Percentiles rank a stretch among this genome's conserved stretches.
These are phyloP conservation scores for Phialophora expanda DNA, from an alignment of 2,329 filamentous ascomycete species.

Conservation along the genomic window DNA sequence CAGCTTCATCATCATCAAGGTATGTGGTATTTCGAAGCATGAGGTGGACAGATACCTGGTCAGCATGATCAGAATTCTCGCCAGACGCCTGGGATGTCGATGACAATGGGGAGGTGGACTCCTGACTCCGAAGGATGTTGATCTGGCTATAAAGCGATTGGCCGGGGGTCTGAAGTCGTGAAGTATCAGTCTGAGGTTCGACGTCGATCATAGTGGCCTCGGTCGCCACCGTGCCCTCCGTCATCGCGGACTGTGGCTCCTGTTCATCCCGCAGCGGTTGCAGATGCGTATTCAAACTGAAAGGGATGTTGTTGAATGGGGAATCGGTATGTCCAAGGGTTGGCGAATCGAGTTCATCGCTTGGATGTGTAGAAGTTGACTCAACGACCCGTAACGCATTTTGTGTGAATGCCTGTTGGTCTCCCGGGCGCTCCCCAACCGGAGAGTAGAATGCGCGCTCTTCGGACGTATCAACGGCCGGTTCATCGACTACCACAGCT, in stretches of 20 bases:
- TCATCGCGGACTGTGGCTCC: slow-evolving; percentile 56
- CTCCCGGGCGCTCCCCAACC: slow-evolving; percentile 21
- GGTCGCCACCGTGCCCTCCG: slow-evolving; percentile 65
- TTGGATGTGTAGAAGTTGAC: slow-evolving; percentile 11
- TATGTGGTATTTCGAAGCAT: slow-evolving; percentile 58
- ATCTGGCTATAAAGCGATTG: slow-evolving; percentile 56
- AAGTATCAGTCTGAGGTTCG: slow-evolving; percentile 70
- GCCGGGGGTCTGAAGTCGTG: slow-evolving; percentile 43
- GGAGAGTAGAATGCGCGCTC: slow-evolving; percentile 30
- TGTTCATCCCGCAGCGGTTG: slow-evolving; percentile 20
- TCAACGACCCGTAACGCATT: slow-evolving; percentile 37
- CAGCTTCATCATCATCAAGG: slow-evolving; percentile 46
- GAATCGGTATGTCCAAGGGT: slow-evolving; percentile 52
- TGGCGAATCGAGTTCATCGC: slow-evolving; percentile 49
- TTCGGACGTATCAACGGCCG: slow-evolving; percentile 23
- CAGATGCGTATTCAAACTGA: slow-evolving; percentile 35
- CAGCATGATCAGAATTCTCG: slow-evolving; percentile 54
- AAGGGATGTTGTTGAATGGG: slow-evolving; percentile 26
- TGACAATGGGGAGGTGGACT: slow-evolving; percentile 48
- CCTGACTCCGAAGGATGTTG: slow-evolving; percentile 55
- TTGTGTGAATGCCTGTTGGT: slow-evolving; percentile 39
- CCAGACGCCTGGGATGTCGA: slow-evolving; percentile 42
- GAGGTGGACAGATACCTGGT: slow-evolving; percentile 62
- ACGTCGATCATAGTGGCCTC: slow-evolving; percentile 68
- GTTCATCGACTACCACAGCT: slow-evolving; percentile 33